A percentile compares a stretch with the other conserved stretches of the same genome.
Evolutionary conservation across 495 filamentous ascomycete species (phyloP).

Genomic region (Articulospora tetracladia): DNA sequence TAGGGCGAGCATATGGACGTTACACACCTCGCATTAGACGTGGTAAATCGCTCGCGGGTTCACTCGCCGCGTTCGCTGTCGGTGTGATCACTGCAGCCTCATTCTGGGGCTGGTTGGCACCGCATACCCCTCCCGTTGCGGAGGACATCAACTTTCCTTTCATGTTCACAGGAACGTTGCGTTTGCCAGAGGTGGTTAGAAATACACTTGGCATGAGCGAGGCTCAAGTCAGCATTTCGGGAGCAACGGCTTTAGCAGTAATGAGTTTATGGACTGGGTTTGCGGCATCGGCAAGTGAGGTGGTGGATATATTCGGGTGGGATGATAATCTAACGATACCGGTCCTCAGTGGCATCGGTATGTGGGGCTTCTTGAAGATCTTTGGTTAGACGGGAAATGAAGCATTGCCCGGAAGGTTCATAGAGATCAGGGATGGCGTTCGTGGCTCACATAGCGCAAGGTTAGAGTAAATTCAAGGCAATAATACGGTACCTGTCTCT

Average conservation of each 20-base stretch:
- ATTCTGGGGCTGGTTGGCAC: constrained; percentile 87
- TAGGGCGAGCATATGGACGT: constrained; percentile 81
- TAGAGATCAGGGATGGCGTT: constrained; percentile 9
- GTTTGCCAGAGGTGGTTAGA: constrained; percentile 52
- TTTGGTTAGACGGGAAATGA: constrained; percentile 56
- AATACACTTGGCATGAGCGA: constrained; percentile 46
- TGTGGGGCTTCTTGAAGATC: constrained; percentile 90
- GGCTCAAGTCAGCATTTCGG: constrained; percentile 49
- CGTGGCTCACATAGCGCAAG: constrained; percentile 1
- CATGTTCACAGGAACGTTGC: constrained; percentile 75
- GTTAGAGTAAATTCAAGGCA: constrained; percentile 11
- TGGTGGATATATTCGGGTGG: constrained; percentile 85
- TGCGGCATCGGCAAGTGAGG: constrained; percentile 83
- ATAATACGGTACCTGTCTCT: background rate
- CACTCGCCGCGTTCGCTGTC: constrained; percentile 73
- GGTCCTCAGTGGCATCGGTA: constrained; percentile 80
- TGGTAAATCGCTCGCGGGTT: constrained; percentile 91
- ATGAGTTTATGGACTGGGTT: constrained; percentile 87
- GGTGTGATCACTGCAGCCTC: constrained; percentile 75
- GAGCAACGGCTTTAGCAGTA: constrained; percentile 71
- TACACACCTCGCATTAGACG: constrained; percentile 80
- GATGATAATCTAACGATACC: constrained; percentile 98
- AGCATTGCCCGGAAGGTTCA: background rate
- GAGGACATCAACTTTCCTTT: constrained; percentile 64
- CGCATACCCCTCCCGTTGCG: constrained; percentile 58